phyloP scores from a whole-genome alignment of 345 rosid genomes.

The Euphorbia tirucalli region DNA sequence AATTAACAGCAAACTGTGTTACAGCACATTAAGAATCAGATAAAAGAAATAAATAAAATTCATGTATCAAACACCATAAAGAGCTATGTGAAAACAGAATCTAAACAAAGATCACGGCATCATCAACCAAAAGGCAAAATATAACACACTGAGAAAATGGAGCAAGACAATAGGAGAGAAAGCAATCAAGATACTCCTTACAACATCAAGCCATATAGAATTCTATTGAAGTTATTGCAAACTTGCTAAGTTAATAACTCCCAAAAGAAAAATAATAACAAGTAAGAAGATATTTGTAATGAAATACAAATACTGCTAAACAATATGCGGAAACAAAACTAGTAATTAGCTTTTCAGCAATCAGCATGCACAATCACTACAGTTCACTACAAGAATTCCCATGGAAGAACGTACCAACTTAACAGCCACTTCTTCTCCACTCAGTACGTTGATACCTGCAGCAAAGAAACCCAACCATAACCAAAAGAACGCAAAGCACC shows the following conservation, averaged over 20 bases:
- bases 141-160: background rate
- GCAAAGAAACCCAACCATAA: constrained; percentile 9
- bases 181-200: background rate
- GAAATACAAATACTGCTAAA: background rate
- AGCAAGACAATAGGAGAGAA: background rate
- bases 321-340: background rate
- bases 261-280: background rate
- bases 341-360: background rate
- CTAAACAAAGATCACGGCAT: background rate
- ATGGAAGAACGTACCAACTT: constrained; percentile 51
- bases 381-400: background rate
- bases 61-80: background rate
- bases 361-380: background rate
- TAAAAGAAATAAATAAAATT: background rate
- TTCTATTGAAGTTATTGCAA: background rate
- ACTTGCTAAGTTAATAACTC: background rate
- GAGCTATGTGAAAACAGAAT: background rate
- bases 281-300: background rate
- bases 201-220: background rate
- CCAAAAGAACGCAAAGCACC: constrained; percentile 4
- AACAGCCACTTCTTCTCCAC: constrained; percentile 82
- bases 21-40: background rate
- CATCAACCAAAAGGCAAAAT: background rate
- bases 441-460: constrained; percentile 64
- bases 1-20: background rate